phyloP scores from a whole-genome alignment of 2,329 filamentous ascomycete species.

The Iodosphaeria phyllophila region DNA sequence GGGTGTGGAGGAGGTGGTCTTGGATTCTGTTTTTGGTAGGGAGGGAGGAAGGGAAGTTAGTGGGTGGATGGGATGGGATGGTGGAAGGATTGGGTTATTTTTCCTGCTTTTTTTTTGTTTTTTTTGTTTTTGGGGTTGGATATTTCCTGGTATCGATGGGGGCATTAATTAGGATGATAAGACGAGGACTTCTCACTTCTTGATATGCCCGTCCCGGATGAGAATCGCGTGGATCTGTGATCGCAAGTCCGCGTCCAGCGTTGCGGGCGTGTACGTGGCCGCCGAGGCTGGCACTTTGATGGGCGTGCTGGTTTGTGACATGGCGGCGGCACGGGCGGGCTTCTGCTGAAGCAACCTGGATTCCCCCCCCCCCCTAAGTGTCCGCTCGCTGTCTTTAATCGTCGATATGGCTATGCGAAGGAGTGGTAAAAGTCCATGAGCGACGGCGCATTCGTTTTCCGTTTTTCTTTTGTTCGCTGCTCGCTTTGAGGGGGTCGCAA shows the following conservation, averaged over 20 bases:
- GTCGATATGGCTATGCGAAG: no score
- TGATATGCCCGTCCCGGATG: conserved; percentile 37
- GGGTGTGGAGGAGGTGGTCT: conserved; percentile 41
- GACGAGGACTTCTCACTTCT: conserved; percentile 24
- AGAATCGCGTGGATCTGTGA: conserved; percentile 43
- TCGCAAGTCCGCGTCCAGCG: conserved; percentile 40
- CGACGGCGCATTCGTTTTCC: no score
- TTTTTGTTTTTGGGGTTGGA: conserved; percentile 1
- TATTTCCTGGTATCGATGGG: conserved; percentile 2
- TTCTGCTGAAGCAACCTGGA: no score
- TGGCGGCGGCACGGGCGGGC: no score
- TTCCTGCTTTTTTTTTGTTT: neutral
- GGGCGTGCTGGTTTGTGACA: conserved; percentile 29
- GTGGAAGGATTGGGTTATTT: no score
- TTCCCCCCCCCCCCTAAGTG: no score
- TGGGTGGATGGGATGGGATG: no score
- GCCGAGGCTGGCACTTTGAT: conserved; percentile 41
- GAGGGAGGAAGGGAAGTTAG: conserved; percentile 2
- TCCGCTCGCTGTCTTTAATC: no score
- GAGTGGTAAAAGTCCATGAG: no score
- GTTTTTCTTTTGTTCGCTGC: no score
- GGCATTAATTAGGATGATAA: conserved; percentile 1
- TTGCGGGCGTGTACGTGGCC: conserved; percentile 40
- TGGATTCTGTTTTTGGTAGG: conserved; percentile 30
- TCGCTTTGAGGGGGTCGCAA: no score